phyloP scores from a whole-genome alignment of 202 grass and related monocot species.

The Zoysia matrella region DNA sequence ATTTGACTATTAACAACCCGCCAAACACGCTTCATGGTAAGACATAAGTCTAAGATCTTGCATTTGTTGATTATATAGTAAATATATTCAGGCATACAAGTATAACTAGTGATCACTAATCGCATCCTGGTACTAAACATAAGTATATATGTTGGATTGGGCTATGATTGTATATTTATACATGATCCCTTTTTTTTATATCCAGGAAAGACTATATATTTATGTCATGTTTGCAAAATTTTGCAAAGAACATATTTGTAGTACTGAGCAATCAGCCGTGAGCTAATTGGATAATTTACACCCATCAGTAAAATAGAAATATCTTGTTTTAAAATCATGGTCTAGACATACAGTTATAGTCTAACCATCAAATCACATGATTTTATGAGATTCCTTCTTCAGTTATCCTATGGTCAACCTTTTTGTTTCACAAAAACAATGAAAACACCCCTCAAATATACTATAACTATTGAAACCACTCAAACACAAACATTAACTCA shows the following conservation, averaged over 20 bases:
- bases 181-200: neutral
- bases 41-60: neutral
- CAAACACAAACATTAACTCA: neutral
- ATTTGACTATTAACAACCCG: slow-evolving; percentile 60
- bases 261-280: neutral
- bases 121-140: slow-evolving; percentile 13
- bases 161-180: neutral
- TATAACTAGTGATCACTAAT: slow-evolving; percentile 21
- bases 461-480: neutral
- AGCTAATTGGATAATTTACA: slow-evolving; percentile 15
- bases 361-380: neutral
- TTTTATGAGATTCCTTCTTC: neutral
- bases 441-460: neutral
- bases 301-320: neutral
- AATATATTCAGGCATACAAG: slow-evolving; percentile 12
- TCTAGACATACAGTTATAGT: neutral
- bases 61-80: slow-evolving; percentile 2
- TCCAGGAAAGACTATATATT: neutral
- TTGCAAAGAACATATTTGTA: neutral
- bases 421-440: neutral
- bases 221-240: neutral
- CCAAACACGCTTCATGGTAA: slow-evolving; percentile 82
- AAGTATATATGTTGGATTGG: neutral
- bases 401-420: neutral
- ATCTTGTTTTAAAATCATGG: neutral